These are phyloP conservation scores for Ophiostoma triangulosporum DNA, from an alignment of 2,329 filamentous ascomycete genomes.

Conservation along the genomic window DNA sequence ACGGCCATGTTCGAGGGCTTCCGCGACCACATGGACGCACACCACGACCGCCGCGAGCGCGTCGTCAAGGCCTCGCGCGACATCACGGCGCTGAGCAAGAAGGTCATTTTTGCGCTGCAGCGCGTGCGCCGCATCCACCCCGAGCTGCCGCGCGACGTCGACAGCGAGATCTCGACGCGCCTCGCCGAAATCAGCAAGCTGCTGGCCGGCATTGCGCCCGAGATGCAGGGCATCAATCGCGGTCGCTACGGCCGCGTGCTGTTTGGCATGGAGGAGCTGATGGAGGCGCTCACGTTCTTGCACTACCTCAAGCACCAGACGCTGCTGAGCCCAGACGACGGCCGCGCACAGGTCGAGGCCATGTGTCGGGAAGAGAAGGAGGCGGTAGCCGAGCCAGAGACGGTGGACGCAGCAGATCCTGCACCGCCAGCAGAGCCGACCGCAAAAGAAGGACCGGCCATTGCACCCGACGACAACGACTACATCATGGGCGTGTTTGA, in stretches of 20 bases:
- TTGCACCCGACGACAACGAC: slow-evolving; percentile 64
- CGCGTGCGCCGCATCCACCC: slow-evolving; percentile 51
- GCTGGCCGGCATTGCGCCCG: slow-evolving; percentile 53
- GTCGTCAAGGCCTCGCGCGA: slow-evolving; percentile 86
- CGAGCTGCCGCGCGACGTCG: slow-evolving; percentile 53
- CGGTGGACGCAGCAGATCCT: background rate
- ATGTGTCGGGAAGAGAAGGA: slow-evolving; percentile 17
- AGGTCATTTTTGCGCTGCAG: slow-evolving; percentile 85
- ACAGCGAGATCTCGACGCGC: slow-evolving; percentile 55
- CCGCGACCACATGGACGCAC: slow-evolving; percentile 78
- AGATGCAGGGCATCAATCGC: slow-evolving; percentile 66
- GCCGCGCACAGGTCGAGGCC: slow-evolving; percentile 32
- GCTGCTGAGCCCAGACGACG: slow-evolving; percentile 55
- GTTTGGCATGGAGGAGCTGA: slow-evolving; percentile 82
- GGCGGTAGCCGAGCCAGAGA: background rate
- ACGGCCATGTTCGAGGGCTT: slow-evolving; percentile 75
- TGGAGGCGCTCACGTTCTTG: slow-evolving; percentile 80
- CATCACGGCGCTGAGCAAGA: slow-evolving; percentile 89
- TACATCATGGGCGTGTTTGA: slow-evolving; percentile 89
- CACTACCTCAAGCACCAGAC: slow-evolving; percentile 72
- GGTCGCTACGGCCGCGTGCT: slow-evolving; percentile 72
- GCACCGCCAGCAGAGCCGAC: background rate
- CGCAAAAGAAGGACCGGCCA: slow-evolving; percentile 15
- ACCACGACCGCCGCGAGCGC: slow-evolving; percentile 82
- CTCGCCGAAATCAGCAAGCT: slow-evolving; percentile 57